Conservation (phyloP, 768 basidiomycete genomes). For the Hypholoma fasciculare region DNA sequence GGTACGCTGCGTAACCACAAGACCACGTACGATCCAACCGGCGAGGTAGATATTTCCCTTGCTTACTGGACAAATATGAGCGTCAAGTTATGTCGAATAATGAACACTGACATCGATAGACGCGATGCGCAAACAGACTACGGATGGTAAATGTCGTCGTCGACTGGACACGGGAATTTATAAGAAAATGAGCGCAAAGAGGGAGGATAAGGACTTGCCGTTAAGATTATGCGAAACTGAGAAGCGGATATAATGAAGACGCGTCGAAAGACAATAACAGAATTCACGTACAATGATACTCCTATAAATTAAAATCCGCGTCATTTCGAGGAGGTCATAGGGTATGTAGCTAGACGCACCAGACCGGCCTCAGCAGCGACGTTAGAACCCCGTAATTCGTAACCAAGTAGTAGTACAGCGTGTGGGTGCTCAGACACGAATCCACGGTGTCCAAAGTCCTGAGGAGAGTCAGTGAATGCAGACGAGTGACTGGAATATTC, state of each 20-base stretch:
- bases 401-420: conserved; percentile 60
- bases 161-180: conserved; percentile 29
- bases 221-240: conserved; percentile 54
- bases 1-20: background rate
- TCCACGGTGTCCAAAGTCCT: conserved; percentile 61
- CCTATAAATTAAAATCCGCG: conserved; percentile 29
- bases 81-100: background rate
- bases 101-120: conserved; percentile 43
- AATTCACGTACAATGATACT: conserved; percentile 45
- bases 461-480: background rate
- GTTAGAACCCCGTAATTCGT: conserved; percentile 49
- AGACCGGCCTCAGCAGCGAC: conserved; percentile 44
- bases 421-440: conserved; percentile 49
- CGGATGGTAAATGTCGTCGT: conserved; percentile 52
- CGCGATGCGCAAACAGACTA: conserved; percentile 48
- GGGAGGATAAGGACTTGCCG: conserved; percentile 34
- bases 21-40: conserved; percentile 44
- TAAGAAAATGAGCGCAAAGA: background rate
- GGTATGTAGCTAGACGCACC: conserved; percentile 33
- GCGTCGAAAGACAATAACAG: background rate
- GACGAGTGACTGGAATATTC: background rate
- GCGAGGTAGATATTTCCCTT: conserved; percentile 43
- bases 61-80: conserved; percentile 35
- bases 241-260: background rate
- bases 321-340: background rate